Base-by-base conservation (phyloP, 164 flowering plant species). In the Berberis thunbergii region DNA sequence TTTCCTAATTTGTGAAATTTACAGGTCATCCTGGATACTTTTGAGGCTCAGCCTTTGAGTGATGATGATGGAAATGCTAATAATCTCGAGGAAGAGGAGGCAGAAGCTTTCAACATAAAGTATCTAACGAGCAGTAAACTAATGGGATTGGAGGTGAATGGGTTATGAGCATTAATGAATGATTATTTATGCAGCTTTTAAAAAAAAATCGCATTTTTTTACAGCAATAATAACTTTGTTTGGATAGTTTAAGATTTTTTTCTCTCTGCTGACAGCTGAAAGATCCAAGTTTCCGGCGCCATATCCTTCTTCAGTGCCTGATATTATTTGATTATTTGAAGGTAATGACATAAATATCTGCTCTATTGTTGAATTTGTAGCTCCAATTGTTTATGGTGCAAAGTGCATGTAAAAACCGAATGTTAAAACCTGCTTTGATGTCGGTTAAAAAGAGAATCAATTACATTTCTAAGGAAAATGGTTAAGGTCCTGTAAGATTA, bases 211-310 rank as follows among this genome's bases (percentile, higher is more conserved):
- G 41, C 7, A 43, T 11, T 13, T 9, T 49, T 50, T n/a, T 13
- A 41, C 57, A 43, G 11, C 46, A 43, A 43, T 41, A 41, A 6
- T 41, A 42, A 53, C 41, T 7, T 46, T 53, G 9, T 44, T 63
- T 58, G 55, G 4, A 41, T 45, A 44, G 8, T 61, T 49, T n/a
- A 50, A 38, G n/a, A 60, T 60, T 64, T 41, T 65, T 7, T 65
- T 59, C 57, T 45, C 12, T 56, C 65, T 38, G 26, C 42, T 64
- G 49, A 49, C 90, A 94, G 97, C 76, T 95, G 72, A 95, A 88
- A 78, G 99, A 95, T 81, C 93, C 99, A 61, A 88, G 93, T 79
- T 95, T 95, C 64, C 86, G 99, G 6, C 96, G 97, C 62, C 97
- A 95, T 74, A 61, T 91, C 71, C 96, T 95, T 73, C 83, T 95